Evolutionary conservation across 2,329 filamentous ascomycete genomes (phyloP), one percentile per base, ranked within the genome.

Genomic region (Cordyceps sp.): DNA sequence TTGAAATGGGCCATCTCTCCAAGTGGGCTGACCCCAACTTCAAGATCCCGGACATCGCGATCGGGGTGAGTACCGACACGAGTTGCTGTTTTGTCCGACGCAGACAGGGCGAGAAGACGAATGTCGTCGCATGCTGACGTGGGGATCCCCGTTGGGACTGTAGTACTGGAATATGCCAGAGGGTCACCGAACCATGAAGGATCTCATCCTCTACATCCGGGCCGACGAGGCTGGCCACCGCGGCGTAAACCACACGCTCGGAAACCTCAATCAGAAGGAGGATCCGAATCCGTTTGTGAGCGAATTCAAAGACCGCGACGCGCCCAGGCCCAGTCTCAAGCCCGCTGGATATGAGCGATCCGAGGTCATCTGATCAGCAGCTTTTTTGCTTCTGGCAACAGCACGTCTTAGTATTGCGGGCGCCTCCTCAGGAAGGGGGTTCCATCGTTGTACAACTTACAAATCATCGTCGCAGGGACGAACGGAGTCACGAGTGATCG

Each of bases 281-380:
- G 90, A 98, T 48, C 86, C 88, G 2, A 98, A 98, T 48, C 90
- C 90, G 3, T 98, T 90, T 48, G 78, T 83, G 29, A 81, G 76
- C 53, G 67, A 75, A 44, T 94, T 88, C 61, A 83, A 80, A 54
- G 72, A 84, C 39, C 60, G 62, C 12, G 59, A 59, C 5, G 62
- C 63, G 39, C 83, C 88, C 42, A 81, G 78, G 4, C 70, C 72
- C 1, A 66, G 74, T 29, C 44, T 65, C 19, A 69, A 74, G 49
- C 66, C 78, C 1, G 64, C 64, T 1, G 90, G 90, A 1, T 98
- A 81, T 69, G 85, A 94, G 50, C 65, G 88, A 19, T 58, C 73
- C 3, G 88, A 98, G 32, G 73, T 92, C 24, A 71, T 90, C n/a
- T 69, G 46, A 46, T 31, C 4, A 18, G 14, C n/a, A n/a, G n/a